A percentile compares a stretch with the other conserved stretches of the same genome.
Evolutionary conservation across 495 filamentous ascomycete genomes (phyloP).

Genomic region (Antarctomyces pellizariae): DNA sequence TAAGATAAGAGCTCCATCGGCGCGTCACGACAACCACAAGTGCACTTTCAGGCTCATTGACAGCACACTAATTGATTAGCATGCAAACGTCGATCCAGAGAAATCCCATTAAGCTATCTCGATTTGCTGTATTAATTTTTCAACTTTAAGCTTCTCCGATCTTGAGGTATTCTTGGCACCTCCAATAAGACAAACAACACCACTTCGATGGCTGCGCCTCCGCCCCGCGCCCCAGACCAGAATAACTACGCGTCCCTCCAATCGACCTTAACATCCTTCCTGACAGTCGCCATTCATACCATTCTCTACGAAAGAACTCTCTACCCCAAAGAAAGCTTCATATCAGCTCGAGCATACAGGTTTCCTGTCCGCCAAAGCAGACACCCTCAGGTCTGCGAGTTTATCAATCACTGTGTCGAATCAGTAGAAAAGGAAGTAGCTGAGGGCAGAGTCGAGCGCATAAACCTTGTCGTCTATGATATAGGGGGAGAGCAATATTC

Average conservation of each 20-base stretch:
- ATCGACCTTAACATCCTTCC: conserved; percentile 45
- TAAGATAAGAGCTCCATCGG: no score
- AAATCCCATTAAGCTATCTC: no score
- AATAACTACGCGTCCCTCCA: conserved; percentile 19
- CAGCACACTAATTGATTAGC: no score
- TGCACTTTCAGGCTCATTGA: no score
- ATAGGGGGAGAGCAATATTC: no score
- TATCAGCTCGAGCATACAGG: conserved; percentile 67
- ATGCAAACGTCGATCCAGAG: no score
- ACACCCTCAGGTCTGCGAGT: conserved; percentile 76
- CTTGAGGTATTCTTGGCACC: no score
- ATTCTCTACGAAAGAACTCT: conserved; percentile 71
- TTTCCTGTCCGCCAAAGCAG: conserved; percentile 72
- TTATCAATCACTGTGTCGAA: conserved; percentile 65
- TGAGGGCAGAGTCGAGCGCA: conserved; percentile 32
- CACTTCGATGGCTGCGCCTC: conserved; percentile 5
- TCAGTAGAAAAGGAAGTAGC: conserved; percentile 53
- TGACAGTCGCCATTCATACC: conserved; percentile 76
- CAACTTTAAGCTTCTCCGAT: no score
- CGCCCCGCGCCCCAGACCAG: conserved; percentile 8
- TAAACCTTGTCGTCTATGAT: conserved; percentile 57
- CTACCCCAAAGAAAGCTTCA: conserved; percentile 63
- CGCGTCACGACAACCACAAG: no score
- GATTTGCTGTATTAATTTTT: no score
- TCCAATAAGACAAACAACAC: no score